Percentiles rank a stretch among this genome's conserved stretches.
Conservation (phyloP, 1,284 basidiomycete genomes). For the Trametes versicolor region DNA sequence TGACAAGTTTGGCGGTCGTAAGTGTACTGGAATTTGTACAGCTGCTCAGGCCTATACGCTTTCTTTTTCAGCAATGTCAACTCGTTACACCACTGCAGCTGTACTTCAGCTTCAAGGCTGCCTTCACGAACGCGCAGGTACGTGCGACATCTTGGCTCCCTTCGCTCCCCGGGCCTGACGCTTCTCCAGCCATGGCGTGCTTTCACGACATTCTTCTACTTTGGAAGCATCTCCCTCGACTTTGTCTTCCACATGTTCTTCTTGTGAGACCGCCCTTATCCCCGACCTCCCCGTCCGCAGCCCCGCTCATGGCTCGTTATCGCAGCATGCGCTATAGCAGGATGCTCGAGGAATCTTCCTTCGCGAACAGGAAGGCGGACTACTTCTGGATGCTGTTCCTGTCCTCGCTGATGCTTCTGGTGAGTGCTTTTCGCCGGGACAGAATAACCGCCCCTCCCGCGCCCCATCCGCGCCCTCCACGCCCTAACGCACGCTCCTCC, state of each 20-base stretch:
- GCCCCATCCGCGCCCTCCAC: neutral
- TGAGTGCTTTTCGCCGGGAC: constrained; percentile 48
- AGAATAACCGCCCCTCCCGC: neutral
- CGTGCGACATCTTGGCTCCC: constrained; percentile 22
- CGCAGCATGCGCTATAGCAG: constrained; percentile 93
- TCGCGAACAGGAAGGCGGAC: constrained; percentile 89
- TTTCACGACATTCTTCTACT: constrained; percentile 95
- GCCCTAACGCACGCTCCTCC: neutral
- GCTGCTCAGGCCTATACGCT: neutral
- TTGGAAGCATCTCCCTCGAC: constrained; percentile 93
- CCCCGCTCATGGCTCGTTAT: constrained; percentile 8
- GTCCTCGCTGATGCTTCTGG: constrained; percentile 85
- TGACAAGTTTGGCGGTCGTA: constrained; percentile 87
- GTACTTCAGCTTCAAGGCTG: constrained; percentile 90
- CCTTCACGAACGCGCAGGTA: constrained; percentile 86
- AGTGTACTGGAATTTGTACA: constrained; percentile 44
- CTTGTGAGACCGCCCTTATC: constrained; percentile 70
- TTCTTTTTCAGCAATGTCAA: constrained; percentile 81
- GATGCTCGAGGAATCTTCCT: constrained; percentile 96
- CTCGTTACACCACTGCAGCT: constrained; percentile 90
- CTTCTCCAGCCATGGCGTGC: constrained; percentile 84
- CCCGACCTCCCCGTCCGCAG: neutral
- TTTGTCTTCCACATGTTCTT: constrained; percentile 98
- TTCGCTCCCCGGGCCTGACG: neutral
- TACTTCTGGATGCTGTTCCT: constrained; percentile 93